These are phyloP conservation scores for Calonectria pseudoturangicola DNA, from an alignment of 2,329 filamentous ascomycete genomes.

Conservation along the genomic window DNA sequence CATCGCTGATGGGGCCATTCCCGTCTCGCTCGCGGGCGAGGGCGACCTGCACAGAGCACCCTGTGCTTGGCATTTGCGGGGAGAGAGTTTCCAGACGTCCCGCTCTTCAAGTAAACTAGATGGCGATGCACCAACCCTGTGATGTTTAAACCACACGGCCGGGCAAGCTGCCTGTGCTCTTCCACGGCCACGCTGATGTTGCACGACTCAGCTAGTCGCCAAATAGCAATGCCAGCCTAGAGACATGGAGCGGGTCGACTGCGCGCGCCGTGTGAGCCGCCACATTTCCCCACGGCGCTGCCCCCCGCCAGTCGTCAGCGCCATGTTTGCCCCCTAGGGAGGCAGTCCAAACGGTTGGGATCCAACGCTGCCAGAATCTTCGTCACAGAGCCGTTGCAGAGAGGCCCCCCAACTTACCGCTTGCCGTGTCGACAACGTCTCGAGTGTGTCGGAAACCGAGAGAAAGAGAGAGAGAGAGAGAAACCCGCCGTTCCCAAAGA, in stretches of 20 bases:
- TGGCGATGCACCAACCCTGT: conserved; percentile 1
- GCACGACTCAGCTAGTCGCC: not conserved
- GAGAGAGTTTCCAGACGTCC: conserved; percentile 23
- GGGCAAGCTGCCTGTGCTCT: not conserved
- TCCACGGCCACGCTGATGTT: not conserved
- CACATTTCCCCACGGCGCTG: conserved; percentile 34
- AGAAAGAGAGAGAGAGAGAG: too few species aligned
- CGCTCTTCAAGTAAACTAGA: conserved; percentile 21
- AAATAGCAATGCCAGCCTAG: conserved; percentile 3
- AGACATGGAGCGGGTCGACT: conserved; percentile 12
- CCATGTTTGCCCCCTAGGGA: conserved; percentile 16
- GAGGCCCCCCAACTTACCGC: not conserved
- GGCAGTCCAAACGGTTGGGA: conserved; percentile 18
- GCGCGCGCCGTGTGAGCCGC: conserved; percentile 15
- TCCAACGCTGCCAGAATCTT: not conserved
- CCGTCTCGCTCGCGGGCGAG: not conserved
- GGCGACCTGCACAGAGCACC: conserved; percentile 20
- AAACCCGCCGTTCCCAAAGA: not conserved
- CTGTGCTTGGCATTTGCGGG: conserved; percentile 28
- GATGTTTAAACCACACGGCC: not conserved
- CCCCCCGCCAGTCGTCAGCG: conserved; percentile 23
- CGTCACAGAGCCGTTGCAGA: not conserved
- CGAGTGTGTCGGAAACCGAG: not conserved
- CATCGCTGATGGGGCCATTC: conserved; percentile 31
- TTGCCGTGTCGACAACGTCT: not conserved